phyloP scores from a whole-genome alignment of 2,329 filamentous ascomycete species.

The Colletotrichum sp. region DNA sequence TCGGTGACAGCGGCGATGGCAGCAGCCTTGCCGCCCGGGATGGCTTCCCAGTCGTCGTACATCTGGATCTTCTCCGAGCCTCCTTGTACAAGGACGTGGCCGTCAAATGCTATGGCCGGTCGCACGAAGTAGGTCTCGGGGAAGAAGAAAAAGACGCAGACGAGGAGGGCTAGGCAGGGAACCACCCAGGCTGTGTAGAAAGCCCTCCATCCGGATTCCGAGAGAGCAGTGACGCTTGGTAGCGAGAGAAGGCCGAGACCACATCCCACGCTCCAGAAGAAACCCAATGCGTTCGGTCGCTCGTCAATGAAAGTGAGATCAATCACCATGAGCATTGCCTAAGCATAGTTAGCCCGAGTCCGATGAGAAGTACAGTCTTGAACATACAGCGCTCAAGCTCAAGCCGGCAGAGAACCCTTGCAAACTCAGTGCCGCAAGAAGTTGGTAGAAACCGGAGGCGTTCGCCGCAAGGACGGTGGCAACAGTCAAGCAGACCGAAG shows the following conservation, averaged over 20 bases:
- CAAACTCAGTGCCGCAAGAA: constrained; percentile 34
- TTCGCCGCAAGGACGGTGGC: constrained; percentile 28
- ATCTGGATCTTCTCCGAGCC: constrained; percentile 41
- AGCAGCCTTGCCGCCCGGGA: neutral
- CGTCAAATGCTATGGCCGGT: constrained; percentile 44
- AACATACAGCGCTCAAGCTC: constrained; percentile 31
- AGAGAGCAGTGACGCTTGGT: constrained; percentile 29
- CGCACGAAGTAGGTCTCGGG: constrained; percentile 46
- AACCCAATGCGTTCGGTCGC: constrained; percentile 35
- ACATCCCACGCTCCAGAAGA: constrained; percentile 36
- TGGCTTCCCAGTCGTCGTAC: constrained; percentile 35
- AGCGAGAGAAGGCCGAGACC: constrained; percentile 30
- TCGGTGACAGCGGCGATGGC: neutral
- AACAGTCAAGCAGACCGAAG: constrained; percentile 22
- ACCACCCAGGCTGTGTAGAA: constrained; percentile 36
- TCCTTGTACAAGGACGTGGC: constrained; percentile 40
- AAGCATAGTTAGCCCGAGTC: neutral
- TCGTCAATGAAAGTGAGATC: constrained; percentile 44
- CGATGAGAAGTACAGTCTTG: neutral
- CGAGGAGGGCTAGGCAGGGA: constrained; percentile 27
- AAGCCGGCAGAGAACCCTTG: constrained; percentile 37
- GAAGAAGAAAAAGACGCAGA: constrained; percentile 33
- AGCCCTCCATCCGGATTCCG: constrained; percentile 32
- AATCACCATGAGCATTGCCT: constrained; percentile 40
- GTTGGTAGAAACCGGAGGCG: constrained; percentile 29